Percentiles rank a stretch among this genome's conserved stretches.
These are phyloP conservation scores for Alternaria infectoria DNA, from an alignment of 2,329 filamentous ascomycete genomes.

Conservation along the genomic window DNA sequence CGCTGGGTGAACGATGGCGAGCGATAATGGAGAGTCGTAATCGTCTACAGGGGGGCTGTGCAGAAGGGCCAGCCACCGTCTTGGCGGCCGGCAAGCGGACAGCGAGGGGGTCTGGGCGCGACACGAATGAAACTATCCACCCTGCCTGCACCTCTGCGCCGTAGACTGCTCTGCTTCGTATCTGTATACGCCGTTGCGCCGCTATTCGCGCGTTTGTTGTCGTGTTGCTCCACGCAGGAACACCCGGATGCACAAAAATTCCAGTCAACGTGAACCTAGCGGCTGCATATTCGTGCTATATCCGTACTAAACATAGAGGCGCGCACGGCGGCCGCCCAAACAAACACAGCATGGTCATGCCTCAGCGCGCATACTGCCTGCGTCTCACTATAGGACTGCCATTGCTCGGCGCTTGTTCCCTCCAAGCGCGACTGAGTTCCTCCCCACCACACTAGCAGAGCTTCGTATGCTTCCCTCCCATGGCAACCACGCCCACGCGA, in stretches of 20 bases:
- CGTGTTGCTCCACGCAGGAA: neutral
- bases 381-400: slow-evolving; percentile 12
- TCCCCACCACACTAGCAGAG: neutral
- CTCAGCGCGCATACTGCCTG: slow-evolving; percentile 9
- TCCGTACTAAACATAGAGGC: slow-evolving; percentile 5
- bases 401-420: slow-evolving; percentile 8
- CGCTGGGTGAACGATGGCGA: slow-evolving; percentile 18
- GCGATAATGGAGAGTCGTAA: slow-evolving; percentile 27
- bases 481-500: slow-evolving; percentile 8
- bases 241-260: neutral
- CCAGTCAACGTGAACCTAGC: neutral
- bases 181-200: neutral
- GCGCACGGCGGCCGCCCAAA: neutral
- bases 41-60: slow-evolving; percentile 6
- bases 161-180: neutral
- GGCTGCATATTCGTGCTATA: neutral
- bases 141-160: neutral
- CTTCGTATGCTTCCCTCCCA: neutral
- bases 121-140: slow-evolving; percentile 26
- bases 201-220: neutral
- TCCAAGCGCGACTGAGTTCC: neutral
- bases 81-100: slow-evolving; percentile 21
- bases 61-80: slow-evolving; percentile 9
- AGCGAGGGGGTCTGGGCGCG: slow-evolving; percentile 23
- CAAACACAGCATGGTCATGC: slow-evolving; percentile 3